These are phyloP conservation scores for Halophytophthora batemanensis DNA, from an alignment of 352 stramenopile genomes.

Conservation along the genomic window DNA sequence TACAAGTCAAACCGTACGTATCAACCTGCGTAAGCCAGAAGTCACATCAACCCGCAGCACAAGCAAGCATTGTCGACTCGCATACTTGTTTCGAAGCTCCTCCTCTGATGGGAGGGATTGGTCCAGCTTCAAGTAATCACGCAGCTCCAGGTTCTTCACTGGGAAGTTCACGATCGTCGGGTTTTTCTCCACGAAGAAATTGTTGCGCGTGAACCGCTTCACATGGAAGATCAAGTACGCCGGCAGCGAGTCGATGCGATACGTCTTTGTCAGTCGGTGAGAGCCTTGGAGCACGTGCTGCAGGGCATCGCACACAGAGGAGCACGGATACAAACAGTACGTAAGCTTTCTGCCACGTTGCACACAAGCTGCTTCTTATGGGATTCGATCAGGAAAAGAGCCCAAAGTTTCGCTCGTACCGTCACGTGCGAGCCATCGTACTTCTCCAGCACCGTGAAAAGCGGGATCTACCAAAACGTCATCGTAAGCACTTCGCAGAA, in stretches of 20 bases:
- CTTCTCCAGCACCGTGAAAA: constrained; percentile 97
- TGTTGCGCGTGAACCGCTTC: constrained; percentile 97
- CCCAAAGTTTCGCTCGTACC: constrained; percentile 15
- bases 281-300: constrained; percentile 76
- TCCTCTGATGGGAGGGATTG: constrained; percentile 44
- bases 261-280: constrained; percentile 88
- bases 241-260: constrained; percentile 91
- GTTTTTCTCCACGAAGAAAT: constrained; percentile 99
- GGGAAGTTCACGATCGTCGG: constrained; percentile 99
- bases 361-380: not conserved
- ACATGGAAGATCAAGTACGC: constrained; percentile 97
- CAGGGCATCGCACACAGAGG: no score
- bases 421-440: constrained; percentile 92
- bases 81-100: constrained; percentile 44
- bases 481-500: not conserved
- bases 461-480: constrained; percentile 75
- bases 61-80: not conserved
- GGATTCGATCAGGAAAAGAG: not conserved
- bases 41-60: not conserved
- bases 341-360: not conserved
- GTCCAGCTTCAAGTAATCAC: constrained; percentile 79
- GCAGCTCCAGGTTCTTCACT: constrained; percentile 98
- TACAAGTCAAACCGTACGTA: constrained; percentile 10
- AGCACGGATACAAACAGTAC: not conserved
- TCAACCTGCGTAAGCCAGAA: not conserved